Evolutionary conservation across 2,329 filamentous ascomycete genomes (phyloP), one percentile per base, ranked within the genome.

Genomic region (Colletotrichum coccodes): DNA sequence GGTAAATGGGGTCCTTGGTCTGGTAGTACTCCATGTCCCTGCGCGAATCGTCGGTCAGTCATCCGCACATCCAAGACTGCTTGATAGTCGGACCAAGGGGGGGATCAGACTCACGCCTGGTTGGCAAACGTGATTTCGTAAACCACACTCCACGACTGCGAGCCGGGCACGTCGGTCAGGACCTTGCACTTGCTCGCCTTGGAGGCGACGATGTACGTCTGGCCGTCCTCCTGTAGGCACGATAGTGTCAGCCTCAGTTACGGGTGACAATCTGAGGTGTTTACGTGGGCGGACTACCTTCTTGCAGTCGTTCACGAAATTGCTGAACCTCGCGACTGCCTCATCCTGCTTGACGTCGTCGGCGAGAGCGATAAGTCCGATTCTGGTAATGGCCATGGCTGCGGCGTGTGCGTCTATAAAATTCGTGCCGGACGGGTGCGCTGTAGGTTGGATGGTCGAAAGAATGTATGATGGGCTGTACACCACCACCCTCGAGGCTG

Each of bases 21-120:
- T 69, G 66, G 34, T 67, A 67, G 49, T 69, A 69, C 42, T 67
- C 66, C 66, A 69, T 69, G 3, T 69, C 66, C 49, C 62, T 67
- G 12, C 11, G 7, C 23, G 21, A 14, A 21, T 1, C 32, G 26
- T 49, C 9, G 3, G 21, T 36, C 32, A 50, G 46, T 28, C 32
- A 23, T 42, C 21, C 2, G 14, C 8, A 47, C n/a, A 12, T 28
- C 21, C 4, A 14, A 3, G 1, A 26, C 14, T n/a, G 11, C 26
- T 21, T 12, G 12, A 2, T n/a, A n/a, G n/a, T n/a, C n/a, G n/a
- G 18, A 7, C 42, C 14, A 16, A 18, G 8, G 34, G 16, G 16
- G 4, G 1, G 11, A 4, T n/a, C n/a, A 11, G 1, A 63, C 65
- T 40, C 0, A 66, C 61, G n/a, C 56, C 36, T 69, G 49, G 34